A percentile compares a stretch with the other conserved stretches of the same genome.
Conservation (phyloP, 257 asterid genomes). For the Paulownia fortunei region DNA sequence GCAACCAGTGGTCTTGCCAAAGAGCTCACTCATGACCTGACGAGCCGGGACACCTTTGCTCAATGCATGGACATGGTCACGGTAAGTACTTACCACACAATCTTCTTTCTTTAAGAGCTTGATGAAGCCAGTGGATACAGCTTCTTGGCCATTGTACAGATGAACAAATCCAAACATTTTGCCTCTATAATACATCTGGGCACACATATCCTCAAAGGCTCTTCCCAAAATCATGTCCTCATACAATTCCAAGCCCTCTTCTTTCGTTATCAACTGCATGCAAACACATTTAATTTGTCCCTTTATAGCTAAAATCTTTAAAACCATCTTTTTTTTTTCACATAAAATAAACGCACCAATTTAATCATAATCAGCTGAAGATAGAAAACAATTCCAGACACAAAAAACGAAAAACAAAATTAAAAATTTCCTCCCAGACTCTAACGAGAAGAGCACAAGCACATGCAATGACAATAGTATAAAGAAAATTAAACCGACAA, state of each 20-base stretch:
- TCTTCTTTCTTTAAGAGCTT: conserved; percentile 85
- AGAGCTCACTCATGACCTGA: conserved; percentile 96
- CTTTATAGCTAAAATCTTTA: not conserved
- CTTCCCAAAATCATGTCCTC: conserved; percentile 95
- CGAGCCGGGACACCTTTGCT: conserved; percentile 98
- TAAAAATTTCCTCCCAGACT: not conserved
- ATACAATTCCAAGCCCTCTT: conserved; percentile 82
- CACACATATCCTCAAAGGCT: conserved; percentile 96
- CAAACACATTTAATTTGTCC: not conserved
- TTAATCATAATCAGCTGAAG: not conserved
- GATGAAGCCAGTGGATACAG: conserved; percentile 96
- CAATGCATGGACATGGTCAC: conserved; percentile 96
- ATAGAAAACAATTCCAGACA: not conserved
- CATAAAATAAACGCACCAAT: not conserved
- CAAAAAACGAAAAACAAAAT: not conserved
- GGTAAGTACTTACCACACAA: conserved; percentile 88
- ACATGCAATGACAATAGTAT: not conserved
- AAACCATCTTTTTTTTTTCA: not conserved
- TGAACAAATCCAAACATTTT: conserved; percentile 99
- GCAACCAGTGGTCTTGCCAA: conserved; percentile 97
- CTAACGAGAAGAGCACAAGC: conserved; percentile 7
- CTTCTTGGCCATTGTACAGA: conserved; percentile 97
- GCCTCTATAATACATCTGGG: conserved; percentile 98
- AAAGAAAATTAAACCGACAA: conserved; percentile 21
- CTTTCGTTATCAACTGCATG: conserved; percentile 76